Percentiles rank a stretch among this genome's conserved stretches.
These are phyloP conservation scores for Aciculoconidium aculeatum DNA, from an alignment of 805 yeast species.

Conservation along the genomic window DNA sequence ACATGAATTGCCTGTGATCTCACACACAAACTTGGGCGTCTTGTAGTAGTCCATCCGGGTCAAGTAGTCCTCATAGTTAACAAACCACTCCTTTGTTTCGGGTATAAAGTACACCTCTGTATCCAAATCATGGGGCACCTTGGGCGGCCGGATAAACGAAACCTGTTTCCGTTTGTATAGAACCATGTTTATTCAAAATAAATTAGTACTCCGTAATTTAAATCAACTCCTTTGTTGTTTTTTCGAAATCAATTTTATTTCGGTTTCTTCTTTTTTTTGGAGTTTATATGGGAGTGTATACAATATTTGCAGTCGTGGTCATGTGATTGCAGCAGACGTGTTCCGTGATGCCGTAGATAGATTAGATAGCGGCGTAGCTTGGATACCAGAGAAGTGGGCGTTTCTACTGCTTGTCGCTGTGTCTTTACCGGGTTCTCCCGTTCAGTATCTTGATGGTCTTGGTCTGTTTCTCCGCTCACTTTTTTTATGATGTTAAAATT, in stretches of 20 bases:
- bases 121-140: conserved; percentile 48
- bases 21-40: conserved; percentile 83
- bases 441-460: too few relatives aligned
- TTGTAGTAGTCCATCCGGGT: conserved; percentile 66
- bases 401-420: too few relatives aligned
- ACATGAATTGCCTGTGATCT: conserved; percentile 90
- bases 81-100: conserved; percentile 86
- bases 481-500: too few relatives aligned
- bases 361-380: too few relatives aligned
- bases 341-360: too few relatives aligned
- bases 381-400: too few relatives aligned
- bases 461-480: too few relatives aligned
- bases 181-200: conserved; percentile 56
- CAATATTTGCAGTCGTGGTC: too few relatives aligned
- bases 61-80: conserved; percentile 69
- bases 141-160: conserved; percentile 49
- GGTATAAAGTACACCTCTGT: conserved; percentile 76
- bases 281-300: too few relatives aligned
- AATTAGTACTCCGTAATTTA: background rate
- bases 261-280: background rate
- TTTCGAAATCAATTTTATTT: background rate
- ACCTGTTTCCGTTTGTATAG: conserved; percentile 71
- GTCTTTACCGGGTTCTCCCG: too few relatives aligned
- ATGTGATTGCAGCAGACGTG: too few relatives aligned
- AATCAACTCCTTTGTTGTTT: background rate